Conservation (phyloP, 495 filamentous ascomycete species). For the Neurospora sublineolata region DNA sequence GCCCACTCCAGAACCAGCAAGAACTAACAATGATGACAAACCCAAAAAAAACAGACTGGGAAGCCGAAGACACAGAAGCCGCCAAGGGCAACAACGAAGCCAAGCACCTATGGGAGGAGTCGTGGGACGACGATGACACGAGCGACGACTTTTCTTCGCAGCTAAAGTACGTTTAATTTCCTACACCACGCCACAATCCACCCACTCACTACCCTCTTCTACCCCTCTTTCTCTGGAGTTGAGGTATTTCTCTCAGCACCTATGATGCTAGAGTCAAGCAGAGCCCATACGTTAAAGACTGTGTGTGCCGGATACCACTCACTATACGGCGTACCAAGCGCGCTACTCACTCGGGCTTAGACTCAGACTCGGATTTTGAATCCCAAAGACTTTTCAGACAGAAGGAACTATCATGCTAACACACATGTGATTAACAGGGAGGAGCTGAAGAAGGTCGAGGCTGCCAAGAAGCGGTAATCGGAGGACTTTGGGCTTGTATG, state of each 20-base stretch:
- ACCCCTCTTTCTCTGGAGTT: too few relatives aligned
- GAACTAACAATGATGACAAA: background rate
- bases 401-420: too few relatives aligned
- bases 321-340: too few relatives aligned
- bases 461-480: constrained; percentile 45
- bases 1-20: too few relatives aligned
- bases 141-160: constrained; percentile 93
- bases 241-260: too few relatives aligned
- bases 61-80: constrained; percentile 73
- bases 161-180: constrained; percentile 58
- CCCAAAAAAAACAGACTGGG: constrained; percentile 55
- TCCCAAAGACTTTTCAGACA: too few relatives aligned
- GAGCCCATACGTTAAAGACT: too few relatives aligned
- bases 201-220: background rate
- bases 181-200: background rate
- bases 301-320: too few relatives aligned
- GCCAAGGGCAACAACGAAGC: constrained; percentile 42
- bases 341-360: too few relatives aligned
- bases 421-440: constrained; percentile 37
- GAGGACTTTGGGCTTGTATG: background rate
- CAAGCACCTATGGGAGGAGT: constrained; percentile 95
- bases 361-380: too few relatives aligned
- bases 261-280: too few relatives aligned
- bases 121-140: constrained; percentile 98
- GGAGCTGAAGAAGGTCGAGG: constrained; percentile 88